Conservation (phyloP, 1,284 basidiomycete species). For the Psilocybe mexicana region DNA sequence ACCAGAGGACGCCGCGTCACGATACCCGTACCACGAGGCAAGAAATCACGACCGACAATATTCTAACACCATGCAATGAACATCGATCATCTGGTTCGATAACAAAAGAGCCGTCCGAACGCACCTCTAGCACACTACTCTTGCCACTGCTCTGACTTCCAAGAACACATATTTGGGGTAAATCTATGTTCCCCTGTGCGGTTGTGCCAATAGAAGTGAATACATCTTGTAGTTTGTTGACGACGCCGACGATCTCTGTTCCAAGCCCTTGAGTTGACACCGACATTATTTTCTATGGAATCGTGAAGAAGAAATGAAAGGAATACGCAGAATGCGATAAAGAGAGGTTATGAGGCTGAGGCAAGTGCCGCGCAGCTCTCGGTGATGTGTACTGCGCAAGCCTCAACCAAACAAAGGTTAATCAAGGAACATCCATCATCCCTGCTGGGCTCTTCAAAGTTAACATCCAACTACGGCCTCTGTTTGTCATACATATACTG, state of each 20-base stretch:
- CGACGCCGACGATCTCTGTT: slow-evolving; percentile 71
- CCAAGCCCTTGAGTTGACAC: slow-evolving; percentile 62
- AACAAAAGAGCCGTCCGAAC: slow-evolving; percentile 16
- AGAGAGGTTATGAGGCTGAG: slow-evolving; percentile 13
- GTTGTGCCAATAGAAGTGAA: slow-evolving; percentile 76
- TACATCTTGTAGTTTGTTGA: slow-evolving; percentile 87
- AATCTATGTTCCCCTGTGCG: slow-evolving; percentile 74
- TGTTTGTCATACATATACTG: too few relatives aligned
- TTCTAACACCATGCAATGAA: slow-evolving; percentile 55
- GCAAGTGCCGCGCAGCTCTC: slow-evolving; percentile 8
- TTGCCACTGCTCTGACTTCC: slow-evolving; percentile 87
- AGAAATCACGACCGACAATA: slow-evolving; percentile 95
- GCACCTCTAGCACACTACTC: slow-evolving; percentile 83
- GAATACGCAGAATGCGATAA: slow-evolving; percentile 19
- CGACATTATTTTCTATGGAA: slow-evolving; percentile 47
- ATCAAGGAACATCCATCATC: neutral
- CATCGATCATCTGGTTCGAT: neutral
- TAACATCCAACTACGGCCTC: neutral
- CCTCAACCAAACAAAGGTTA: slow-evolving; percentile 26
- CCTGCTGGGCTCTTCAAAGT: neutral
- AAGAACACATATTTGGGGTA: slow-evolving; percentile 85
- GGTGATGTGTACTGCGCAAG: slow-evolving; percentile 25
- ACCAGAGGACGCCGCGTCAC: slow-evolving; percentile 94
- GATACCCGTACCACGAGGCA: slow-evolving; percentile 97
- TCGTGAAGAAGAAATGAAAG: slow-evolving; percentile 20